A percentile compares a stretch with the other conserved stretches of the same genome.
Evolutionary conservation across 345 rosid species (phyloP).

Genomic region (Hibiscus mutabilis): DNA sequence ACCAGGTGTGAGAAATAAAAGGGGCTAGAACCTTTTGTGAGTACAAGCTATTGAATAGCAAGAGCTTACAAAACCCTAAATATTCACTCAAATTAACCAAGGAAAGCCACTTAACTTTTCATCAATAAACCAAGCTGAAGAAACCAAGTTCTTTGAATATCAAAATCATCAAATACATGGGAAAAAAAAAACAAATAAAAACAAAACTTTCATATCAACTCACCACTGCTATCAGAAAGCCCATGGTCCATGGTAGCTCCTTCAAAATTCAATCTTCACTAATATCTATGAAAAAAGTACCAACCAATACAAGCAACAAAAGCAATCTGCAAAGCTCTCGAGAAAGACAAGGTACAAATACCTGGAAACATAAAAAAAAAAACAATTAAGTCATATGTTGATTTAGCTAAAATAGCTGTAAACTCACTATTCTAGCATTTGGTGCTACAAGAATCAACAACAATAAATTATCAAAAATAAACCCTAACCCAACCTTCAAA

Average conservation of each 20-base stretch:
- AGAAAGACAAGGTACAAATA: slow-evolving; percentile 1
- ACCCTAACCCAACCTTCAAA: neutral
- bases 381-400: neutral
- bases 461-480: neutral
- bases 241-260: slow-evolving; percentile 43
- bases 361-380: slow-evolving; percentile 17
- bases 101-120: neutral
- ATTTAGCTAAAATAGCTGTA: neutral
- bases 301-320: slow-evolving; percentile 11
- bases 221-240: slow-evolving; percentile 68
- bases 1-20: neutral
- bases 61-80: neutral
- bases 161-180: neutral
- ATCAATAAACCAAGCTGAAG: neutral
- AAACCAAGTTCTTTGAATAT: neutral
- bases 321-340: neutral
- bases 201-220: slow-evolving; percentile 18
- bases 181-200: neutral
- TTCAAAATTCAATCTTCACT: neutral
- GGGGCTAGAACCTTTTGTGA: neutral
- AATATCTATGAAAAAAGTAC: neutral
- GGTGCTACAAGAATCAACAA: neutral
- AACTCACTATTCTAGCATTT: neutral
- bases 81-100: neutral
- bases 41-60: neutral